Conservation (phyloP, 2,329 filamentous ascomycete genomes). For the Orbilia brochopaga region DNA sequence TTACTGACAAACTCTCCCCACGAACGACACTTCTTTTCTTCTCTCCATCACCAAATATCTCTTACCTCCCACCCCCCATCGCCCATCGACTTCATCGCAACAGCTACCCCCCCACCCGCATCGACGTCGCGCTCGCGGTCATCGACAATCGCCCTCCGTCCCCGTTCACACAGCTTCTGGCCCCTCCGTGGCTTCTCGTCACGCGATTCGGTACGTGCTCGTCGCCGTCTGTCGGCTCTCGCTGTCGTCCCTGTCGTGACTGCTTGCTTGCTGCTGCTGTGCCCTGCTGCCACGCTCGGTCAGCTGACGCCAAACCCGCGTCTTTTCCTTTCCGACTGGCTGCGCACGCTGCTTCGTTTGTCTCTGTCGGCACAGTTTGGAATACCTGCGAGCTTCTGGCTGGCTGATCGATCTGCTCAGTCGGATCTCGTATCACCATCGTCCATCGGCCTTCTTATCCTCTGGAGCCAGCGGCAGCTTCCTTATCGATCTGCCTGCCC, state of each 20-base stretch:
- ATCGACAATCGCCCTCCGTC: background rate
- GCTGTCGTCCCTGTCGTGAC: background rate
- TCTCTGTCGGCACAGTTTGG: slow-evolving; percentile 4
- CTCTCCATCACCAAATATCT: no score
- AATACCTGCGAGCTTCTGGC: no score
- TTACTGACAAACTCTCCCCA: no score
- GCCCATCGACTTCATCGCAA: background rate
- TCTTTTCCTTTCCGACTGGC: background rate
- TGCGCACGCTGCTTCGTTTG: slow-evolving; percentile 34
- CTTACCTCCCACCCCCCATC: no score
- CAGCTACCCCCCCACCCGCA: background rate
- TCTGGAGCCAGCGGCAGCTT: background rate
- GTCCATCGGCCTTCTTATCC: background rate
- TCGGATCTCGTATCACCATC: slow-evolving; percentile 28
- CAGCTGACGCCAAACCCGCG: slow-evolving; percentile 43
- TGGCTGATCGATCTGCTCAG: slow-evolving; percentile 14
- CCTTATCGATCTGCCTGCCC: background rate
- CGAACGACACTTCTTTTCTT: no score
- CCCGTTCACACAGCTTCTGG: background rate
- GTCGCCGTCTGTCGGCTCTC: slow-evolving; percentile 12
- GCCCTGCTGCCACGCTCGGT: slow-evolving; percentile 43
- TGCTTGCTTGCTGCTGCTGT: no score
- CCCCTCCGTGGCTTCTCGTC: background rate
- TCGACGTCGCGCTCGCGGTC: background rate
- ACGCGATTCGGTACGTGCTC: background rate